Base-by-base conservation (phyloP, 495 filamentous ascomycete genomes). In the Neurospora sp. region DNA sequence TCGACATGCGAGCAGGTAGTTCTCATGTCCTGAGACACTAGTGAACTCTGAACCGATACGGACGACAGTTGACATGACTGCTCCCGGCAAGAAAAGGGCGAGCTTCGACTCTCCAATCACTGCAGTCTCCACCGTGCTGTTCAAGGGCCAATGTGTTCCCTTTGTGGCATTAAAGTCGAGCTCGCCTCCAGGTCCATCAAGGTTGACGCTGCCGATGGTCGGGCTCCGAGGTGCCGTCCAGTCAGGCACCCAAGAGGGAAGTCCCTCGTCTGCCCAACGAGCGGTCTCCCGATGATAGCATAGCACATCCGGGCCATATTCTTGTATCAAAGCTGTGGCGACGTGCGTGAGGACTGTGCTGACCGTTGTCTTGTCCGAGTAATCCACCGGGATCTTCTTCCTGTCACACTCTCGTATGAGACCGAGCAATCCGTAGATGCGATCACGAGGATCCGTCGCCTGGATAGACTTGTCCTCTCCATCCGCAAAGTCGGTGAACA, bases 301-400 rank as follows among this genome's bases (percentile, higher is more conserved):
- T 16, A 76, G 39, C 2, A 74, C 46, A 20, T 74, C 41, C 5
- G 70, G 75, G 4, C 75, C 75, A 14, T 70, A 42, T 4, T 72
- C 20, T 46, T 72, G 39, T 10, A 76, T 41, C 2, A 76, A 16
- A 4, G 35, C 39, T 81, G 92, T 91, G 76, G 89, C 91, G 39
- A 89, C 81, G 1, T 81, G 83, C 72, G 82, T 88, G 73, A 92
- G 86, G 83, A 92, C 86, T 66, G 87, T 87, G 72, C 79, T 77
- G n/a, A 76, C 5, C 7, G 70, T 74, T 31, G 31, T 70, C 59
- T 69, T 46, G 31, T 73, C 69, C 11, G 72, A 54, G 39, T 78
- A 79, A 40, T 77, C 73, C 23, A 78, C 66, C n/a, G 69, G 23
- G 4, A 79, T 71, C 9, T 62, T 73, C 11, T 70, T 23, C 14